These are phyloP conservation scores for Fusarium avenaceum DNA, from an alignment of 2,329 filamentous ascomycete genomes.

Conservation along the genomic window DNA sequence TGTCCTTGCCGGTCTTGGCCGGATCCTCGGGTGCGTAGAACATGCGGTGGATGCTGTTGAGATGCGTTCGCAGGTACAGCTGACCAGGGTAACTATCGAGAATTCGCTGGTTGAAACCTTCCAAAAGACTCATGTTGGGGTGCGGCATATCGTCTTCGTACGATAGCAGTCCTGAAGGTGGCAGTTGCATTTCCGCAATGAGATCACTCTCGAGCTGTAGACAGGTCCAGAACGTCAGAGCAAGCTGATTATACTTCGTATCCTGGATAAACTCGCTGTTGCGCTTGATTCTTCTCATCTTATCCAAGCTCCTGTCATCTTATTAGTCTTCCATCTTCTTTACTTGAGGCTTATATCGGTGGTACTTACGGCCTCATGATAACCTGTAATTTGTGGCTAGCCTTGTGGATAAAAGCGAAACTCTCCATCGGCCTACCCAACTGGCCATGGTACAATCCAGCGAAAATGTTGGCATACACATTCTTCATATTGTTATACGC, in stretches of 20 bases:
- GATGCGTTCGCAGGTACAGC: conserved; percentile 72
- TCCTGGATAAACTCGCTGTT: conserved; percentile 58
- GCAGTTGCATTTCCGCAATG: conserved; percentile 82
- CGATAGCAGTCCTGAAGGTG: conserved; percentile 71
- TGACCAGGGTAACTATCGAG: conserved; percentile 73
- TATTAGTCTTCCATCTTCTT: background rate
- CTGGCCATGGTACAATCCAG: conserved; percentile 90
- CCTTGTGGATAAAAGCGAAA: conserved; percentile 71
- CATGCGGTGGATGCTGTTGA: conserved; percentile 73
- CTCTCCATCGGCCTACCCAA: conserved; percentile 89
- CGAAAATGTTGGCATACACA: conserved; percentile 86
- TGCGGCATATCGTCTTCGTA: conserved; percentile 76
- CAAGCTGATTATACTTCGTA: conserved; percentile 69
- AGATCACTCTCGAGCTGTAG: conserved; percentile 95
- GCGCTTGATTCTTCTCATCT: conserved; percentile 59
- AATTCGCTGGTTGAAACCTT: conserved; percentile 62
- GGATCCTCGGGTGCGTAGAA: conserved; percentile 64
- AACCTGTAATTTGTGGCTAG: conserved; percentile 72
- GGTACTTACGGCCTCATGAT: conserved; percentile 78
- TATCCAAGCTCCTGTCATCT: conserved; percentile 61
- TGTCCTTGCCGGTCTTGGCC: conserved; percentile 52
- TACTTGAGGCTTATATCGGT: background rate
- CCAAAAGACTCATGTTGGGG: conserved; percentile 67
- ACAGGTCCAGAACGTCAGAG: conserved; percentile 92
- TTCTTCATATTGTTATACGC: conserved; percentile 84